These are phyloP conservation scores for Madurella mycetomatis DNA, from an alignment of 2,329 filamentous ascomycete genomes.

Conservation along the genomic window DNA sequence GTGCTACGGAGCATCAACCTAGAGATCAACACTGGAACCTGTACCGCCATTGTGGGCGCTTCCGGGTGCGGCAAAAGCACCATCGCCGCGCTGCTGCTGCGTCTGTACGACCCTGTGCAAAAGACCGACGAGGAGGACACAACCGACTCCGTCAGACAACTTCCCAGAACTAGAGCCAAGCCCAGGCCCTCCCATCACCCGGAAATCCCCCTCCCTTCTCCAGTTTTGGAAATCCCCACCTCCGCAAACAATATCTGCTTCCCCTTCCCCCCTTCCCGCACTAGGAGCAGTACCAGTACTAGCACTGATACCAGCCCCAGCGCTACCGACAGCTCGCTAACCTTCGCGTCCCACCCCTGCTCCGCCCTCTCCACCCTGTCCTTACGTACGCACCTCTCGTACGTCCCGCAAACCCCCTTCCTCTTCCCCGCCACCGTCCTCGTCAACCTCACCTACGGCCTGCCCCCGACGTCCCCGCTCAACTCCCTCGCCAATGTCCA, in stretches of 20 bases:
- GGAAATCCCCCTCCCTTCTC: not conserved
- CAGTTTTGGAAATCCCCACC: not conserved
- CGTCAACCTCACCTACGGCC: conserved; percentile 79
- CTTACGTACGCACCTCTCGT: conserved; percentile 58
- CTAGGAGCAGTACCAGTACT: no score
- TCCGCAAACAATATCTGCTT: not conserved
- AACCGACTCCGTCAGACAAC: not conserved
- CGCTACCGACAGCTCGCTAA: conserved; percentile 41
- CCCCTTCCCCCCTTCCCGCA: no score
- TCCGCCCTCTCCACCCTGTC: conserved; percentile 54
- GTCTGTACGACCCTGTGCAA: conserved; percentile 54
- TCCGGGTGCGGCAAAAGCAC: conserved; percentile 94
- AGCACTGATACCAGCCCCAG: not conserved
- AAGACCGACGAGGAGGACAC: not conserved
- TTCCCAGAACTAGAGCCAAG: not conserved
- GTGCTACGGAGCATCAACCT: conserved; percentile 66
- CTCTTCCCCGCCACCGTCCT: conserved; percentile 74
- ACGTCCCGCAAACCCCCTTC: conserved; percentile 66
- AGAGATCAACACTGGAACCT: conserved; percentile 56
- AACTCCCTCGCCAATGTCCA: conserved; percentile 43
- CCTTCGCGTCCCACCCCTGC: conserved; percentile 56
- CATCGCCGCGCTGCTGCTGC: conserved; percentile 67
- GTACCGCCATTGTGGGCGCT: conserved; percentile 72
- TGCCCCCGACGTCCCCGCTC: conserved; percentile 51
- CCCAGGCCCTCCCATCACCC: not conserved